Percentiles rank a stretch among this genome's conserved stretches.
Evolutionary conservation across 2,329 filamentous ascomycete species (phyloP).

Genomic region (Eutypa lata): DNA sequence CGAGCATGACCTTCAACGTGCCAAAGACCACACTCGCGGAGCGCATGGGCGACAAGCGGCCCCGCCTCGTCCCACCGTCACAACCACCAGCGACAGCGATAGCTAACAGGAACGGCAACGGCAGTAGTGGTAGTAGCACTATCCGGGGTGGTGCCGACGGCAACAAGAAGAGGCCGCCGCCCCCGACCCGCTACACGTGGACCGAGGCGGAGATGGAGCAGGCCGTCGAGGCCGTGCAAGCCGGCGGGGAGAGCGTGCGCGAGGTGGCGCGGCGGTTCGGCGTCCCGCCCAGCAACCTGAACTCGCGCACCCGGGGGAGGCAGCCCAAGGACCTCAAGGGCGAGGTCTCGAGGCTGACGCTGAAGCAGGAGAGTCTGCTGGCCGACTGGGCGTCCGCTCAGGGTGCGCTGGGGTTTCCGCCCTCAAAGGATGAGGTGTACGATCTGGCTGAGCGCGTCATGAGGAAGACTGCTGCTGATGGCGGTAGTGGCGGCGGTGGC

Average conservation of each 20-base stretch:
- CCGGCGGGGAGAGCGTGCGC: constrained; percentile 9
- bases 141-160: constrained; percentile 5
- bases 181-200: constrained; percentile 15
- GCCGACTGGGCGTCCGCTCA: constrained; percentile 23
- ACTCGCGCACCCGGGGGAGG: constrained; percentile 16
- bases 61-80: constrained; percentile 10
- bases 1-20: constrained; percentile 16
- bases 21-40: constrained; percentile 21
- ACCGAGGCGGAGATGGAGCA: constrained; percentile 19
- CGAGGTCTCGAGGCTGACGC: constrained; percentile 17
- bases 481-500: too few species aligned
- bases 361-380: constrained; percentile 21
- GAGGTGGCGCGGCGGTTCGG: constrained; percentile 20
- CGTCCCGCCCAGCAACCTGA: constrained; percentile 21
- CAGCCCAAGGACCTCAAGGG: constrained; percentile 16
- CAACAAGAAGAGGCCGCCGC: constrained; percentile 1
- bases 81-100: constrained; percentile 5
- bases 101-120: constrained; percentile 7
- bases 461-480: constrained; percentile 11
- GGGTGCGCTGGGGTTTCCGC: constrained; percentile 18
- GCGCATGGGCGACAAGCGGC: constrained; percentile 13
- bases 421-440: constrained; percentile 22
- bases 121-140: background rate
- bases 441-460: constrained; percentile 18
- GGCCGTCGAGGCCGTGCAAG: constrained; percentile 15